A percentile compares a stretch with the other conserved stretches of the same genome.
phyloP scores from a whole-genome alignment of 2,329 filamentous ascomycete genomes.

The Colletotrichum incanum region DNA sequence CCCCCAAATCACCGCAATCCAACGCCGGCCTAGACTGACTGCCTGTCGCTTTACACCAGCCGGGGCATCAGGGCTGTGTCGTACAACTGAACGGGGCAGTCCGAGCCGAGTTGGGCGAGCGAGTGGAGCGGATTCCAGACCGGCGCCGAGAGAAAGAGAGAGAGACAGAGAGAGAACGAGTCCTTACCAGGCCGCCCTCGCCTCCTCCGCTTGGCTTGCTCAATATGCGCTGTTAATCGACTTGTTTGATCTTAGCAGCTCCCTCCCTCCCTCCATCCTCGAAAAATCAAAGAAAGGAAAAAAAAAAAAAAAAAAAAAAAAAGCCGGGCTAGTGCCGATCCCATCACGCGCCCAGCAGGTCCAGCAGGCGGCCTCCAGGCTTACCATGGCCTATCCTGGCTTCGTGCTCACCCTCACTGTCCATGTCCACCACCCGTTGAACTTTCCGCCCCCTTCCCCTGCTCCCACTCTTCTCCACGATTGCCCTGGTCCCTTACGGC shows the following conservation, averaged over 20 bases:
- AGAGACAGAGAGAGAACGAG: too few relatives aligned
- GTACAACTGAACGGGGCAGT: neutral
- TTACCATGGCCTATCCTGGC: neutral
- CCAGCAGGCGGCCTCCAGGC: constrained; percentile 11
- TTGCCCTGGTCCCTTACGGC: constrained; percentile 27
- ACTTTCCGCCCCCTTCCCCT: neutral
- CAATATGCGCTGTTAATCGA: neutral
- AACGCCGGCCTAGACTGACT: neutral
- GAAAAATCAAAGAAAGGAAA: neutral
- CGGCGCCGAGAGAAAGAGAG: neutral
- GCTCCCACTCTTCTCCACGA: constrained; percentile 25
- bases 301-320: neutral
- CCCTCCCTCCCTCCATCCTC: neutral
- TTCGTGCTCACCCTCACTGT: neutral
- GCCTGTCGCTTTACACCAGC: neutral
- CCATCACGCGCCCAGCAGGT: constrained; percentile 19
- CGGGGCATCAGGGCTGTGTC: neutral
- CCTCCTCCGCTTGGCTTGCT: neutral
- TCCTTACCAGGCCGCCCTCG: too few relatives aligned
- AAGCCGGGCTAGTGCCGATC: constrained; percentile 23
- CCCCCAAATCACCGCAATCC: constrained; percentile 13
- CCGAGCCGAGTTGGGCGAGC: neutral
- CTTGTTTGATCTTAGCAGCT: neutral
- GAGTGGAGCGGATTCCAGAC: neutral
- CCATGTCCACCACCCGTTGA: neutral